Evolutionary conservation across 148 eudicot genomes (phyloP), one percentile per base, ranked within the genome.

Genomic region (Nepenthes mirabilis): DNA sequence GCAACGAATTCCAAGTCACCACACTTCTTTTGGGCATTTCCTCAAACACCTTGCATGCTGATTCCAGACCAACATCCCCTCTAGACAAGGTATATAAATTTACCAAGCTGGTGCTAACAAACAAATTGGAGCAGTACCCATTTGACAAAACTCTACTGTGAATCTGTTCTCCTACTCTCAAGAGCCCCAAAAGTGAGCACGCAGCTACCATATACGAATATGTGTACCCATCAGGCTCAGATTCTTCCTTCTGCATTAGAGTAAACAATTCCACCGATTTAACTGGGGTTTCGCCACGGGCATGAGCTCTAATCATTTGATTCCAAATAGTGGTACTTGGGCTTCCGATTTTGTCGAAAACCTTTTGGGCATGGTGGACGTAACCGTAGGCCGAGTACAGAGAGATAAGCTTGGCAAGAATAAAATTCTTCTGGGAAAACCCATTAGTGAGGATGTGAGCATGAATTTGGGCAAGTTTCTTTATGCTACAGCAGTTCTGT

Each of bases 1-100:
- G 74, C 76, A 82, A 58, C 1, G 84, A 59, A 62, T 85, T 85
- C 91, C 85, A 85, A 40, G 81, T 65, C 51, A 71, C 81, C 13
- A 68, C 71, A 65, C 72, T 82, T 59, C 75, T 76, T 52, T 71
- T 80, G 37, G 61, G 3, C 91, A 85, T 75, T 80, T 78, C 85
- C 53, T 78, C 82, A 52, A 87, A 84, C 82, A 83, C 59, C 23
- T 63, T 40, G 10, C 70, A 47, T 0, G 82, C 85, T 56, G 49
- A 52, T 43, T 11, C 52, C 49, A 83, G 7, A 10, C 72, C 77
- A 48, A 9, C 67, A 52, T 55, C 50, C 57, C 62, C 69, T 7
- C 78, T 61, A 36, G 9, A 34, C 59, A 43, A 43, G 1, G 65
- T 63, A 51, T 87, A 87, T 33, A 87, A 63, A 69, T 82, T 80